Conservation (phyloP, 2,329 filamentous ascomycete genomes). For the Phoma herbarum region DNA sequence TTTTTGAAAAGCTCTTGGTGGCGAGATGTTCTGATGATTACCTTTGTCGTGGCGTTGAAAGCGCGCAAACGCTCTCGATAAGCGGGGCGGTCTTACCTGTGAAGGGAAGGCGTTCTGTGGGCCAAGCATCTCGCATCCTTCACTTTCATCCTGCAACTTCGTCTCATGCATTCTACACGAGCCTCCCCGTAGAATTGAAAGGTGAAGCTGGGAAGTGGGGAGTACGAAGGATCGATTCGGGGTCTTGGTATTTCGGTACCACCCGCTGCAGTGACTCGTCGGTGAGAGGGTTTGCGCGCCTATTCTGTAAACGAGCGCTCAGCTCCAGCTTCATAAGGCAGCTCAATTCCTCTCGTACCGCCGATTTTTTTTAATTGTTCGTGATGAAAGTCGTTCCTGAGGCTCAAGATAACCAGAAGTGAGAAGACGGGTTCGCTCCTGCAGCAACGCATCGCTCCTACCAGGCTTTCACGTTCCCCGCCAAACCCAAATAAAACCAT, state of each 20-base stretch:
- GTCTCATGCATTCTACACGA: not conserved
- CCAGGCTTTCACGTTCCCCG: slow-evolving; percentile 2
- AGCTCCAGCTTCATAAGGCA: slow-evolving; percentile 3
- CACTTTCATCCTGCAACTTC: slow-evolving; percentile 1
- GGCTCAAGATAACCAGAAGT: not conserved
- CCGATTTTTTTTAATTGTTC: not conserved
- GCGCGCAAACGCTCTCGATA: slow-evolving; percentile 35
- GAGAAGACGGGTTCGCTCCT: not conserved
- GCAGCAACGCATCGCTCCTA: slow-evolving; percentile 16
- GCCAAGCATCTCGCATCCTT: slow-evolving; percentile 10
- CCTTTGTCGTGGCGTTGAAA: slow-evolving; percentile 22
- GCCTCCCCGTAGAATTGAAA: not conserved
- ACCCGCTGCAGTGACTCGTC: slow-evolving; percentile 9
- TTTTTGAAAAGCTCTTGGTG: not conserved
- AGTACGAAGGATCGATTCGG: slow-evolving; percentile 1
- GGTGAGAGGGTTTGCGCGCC: slow-evolving; percentile 21
- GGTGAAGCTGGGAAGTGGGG: slow-evolving; percentile 2
- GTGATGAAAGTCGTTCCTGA: not conserved
- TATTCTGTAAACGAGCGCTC: slow-evolving; percentile 4
- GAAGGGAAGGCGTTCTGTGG: slow-evolving; percentile 21
- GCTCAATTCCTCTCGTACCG: not conserved
- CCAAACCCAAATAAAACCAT: slow-evolving; percentile 17
- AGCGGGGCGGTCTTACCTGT: slow-evolving; percentile 21
- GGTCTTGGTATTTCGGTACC: slow-evolving; percentile 13
- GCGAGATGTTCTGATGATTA: slow-evolving; percentile 10